Base-by-base conservation (phyloP, 495 filamentous ascomycete species). In the Mytilinidion resinicola region DNA sequence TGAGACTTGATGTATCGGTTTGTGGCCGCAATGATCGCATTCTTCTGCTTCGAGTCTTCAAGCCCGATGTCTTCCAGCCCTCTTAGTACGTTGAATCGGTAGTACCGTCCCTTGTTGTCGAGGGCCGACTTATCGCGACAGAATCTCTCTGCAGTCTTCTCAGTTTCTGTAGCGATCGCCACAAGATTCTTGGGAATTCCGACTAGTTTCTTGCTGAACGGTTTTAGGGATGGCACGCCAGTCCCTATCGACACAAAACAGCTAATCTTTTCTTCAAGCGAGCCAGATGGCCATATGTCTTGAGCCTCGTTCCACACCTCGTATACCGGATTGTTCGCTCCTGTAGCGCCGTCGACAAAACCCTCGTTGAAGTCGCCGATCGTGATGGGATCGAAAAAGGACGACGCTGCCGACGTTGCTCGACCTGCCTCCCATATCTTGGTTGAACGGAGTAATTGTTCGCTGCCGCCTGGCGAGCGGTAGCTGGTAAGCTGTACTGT, bases 241-340 rank as follows among this genome's bases (percentile, higher is more conserved):
- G 59, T 61, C 20, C 59, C 53, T 47, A 61, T 55, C 10, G 70
- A 78, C 8, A 77, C 64, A n/a, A 77, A 68, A 56, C 71, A 76
- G 38, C 71, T 74, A n/a, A 75, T 66, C 5, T 67, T 56, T 21
- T 59, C 62, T 59, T 72, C 67, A 36, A 73, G 56, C 7, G 73
- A 58, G 65, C 64, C 3, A 41, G 21, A 53, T 67, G 66, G 7
- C 49, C 37, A 59, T 15, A 48, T 39, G 2, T 37, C 8, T n/a
- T n/a, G n/a, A n/a, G n/a, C n/a, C n/a, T n/a, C n/a, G n/a, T n/a
- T n/a, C n/a, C n/a, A n/a, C n/a, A 59, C 49, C 37, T 59, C 56
- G 3, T 17, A 17, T 20, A 59, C 56, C 30, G 56, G 55, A 35
- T 59, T 59, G 56, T 59, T 59, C 25, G 50, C 56, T 48, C 56